These are phyloP conservation scores for Gossypium davidsonii DNA, from an alignment of 441 rosid genomes.

Conservation along the genomic window DNA sequence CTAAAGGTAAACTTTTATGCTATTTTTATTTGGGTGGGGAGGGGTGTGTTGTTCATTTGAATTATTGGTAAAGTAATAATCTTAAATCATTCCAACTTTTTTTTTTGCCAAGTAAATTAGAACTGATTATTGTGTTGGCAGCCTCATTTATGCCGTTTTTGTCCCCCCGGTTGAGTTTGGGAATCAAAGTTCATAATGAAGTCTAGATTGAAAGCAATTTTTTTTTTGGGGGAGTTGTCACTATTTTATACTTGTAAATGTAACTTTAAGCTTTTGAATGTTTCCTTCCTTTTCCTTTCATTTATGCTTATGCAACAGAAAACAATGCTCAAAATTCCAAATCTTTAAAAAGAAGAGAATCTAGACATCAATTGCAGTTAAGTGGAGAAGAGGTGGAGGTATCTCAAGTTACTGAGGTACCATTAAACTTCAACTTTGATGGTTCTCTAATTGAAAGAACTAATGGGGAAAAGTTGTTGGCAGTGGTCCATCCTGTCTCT, in stretches of 20 bases:
- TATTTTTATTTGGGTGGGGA: slow-evolving; percentile 3
- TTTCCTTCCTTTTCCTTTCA: neutral
- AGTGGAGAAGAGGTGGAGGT: slow-evolving; percentile 28
- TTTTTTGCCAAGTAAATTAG: neutral
- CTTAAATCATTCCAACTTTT: neutral
- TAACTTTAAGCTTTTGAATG: neutral
- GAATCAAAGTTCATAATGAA: neutral
- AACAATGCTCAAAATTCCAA: slow-evolving; percentile 21
- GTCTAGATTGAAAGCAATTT: neutral
- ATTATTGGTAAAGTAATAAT: neutral
- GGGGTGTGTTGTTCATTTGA: neutral
- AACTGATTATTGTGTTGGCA: neutral
- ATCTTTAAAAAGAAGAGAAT: slow-evolving; percentile 22
- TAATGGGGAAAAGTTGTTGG: slow-evolving; percentile 19
- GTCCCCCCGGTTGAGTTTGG: neutral
- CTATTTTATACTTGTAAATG: neutral
- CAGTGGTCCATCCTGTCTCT: slow-evolving; percentile 19
- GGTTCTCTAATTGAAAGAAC: slow-evolving; percentile 30
- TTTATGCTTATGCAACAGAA: slow-evolving; percentile 30
- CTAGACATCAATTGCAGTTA: slow-evolving; percentile 20
- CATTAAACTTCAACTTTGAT: slow-evolving; percentile 21
- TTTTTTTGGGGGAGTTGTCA: neutral
- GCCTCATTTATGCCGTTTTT: neutral
- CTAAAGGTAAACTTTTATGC: slow-evolving; percentile 35
- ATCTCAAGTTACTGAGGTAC: slow-evolving; percentile 33